Evolutionary conservation across 2,329 filamentous ascomycete genomes (phyloP).

Genomic region (Botrytis aclada): DNA sequence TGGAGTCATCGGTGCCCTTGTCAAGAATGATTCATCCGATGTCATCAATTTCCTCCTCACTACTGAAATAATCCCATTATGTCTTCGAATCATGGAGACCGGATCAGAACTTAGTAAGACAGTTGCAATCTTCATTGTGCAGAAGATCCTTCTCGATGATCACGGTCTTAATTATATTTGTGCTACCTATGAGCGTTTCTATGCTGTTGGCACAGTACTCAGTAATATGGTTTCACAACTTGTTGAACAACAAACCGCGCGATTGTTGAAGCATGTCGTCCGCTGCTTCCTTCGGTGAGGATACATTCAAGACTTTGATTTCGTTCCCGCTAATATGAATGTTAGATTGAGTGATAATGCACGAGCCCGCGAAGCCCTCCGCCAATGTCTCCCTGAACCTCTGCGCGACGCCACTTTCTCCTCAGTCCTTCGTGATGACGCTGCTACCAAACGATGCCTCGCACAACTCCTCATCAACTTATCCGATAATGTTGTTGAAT

Average conservation of each 20-base stretch:
- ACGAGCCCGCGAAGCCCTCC: constrained; percentile 86
- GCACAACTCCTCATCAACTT: constrained; percentile 97
- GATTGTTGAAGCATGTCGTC: constrained; percentile 95
- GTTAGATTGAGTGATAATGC: constrained; percentile 89
- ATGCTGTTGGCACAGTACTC: constrained; percentile 92
- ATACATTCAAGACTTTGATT: neutral
- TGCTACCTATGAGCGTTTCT: constrained; percentile 97
- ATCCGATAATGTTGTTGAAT: constrained; percentile 73
- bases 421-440: constrained; percentile 92
- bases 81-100: constrained; percentile 98
- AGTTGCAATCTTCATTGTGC: constrained; percentile 98
- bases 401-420: constrained; percentile 98
- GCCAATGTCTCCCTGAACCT: constrained; percentile 96
- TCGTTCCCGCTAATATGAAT: constrained; percentile 18
- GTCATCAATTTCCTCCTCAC: constrained; percentile 99
- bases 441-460: constrained; percentile 94
- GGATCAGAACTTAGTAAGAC: constrained; percentile 98
- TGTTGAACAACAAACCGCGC: constrained; percentile 94
- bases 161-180: constrained; percentile 97
- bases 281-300: constrained; percentile 89
- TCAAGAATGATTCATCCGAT: constrained; percentile 98
- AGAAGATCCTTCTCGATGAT: constrained; percentile 96
- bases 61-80: constrained; percentile 97
- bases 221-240: constrained; percentile 99
- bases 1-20: constrained; percentile 92